phyloP scores from a whole-genome alignment of 2,329 filamentous ascomycete genomes.

The Aplosporella prunicola region DNA sequence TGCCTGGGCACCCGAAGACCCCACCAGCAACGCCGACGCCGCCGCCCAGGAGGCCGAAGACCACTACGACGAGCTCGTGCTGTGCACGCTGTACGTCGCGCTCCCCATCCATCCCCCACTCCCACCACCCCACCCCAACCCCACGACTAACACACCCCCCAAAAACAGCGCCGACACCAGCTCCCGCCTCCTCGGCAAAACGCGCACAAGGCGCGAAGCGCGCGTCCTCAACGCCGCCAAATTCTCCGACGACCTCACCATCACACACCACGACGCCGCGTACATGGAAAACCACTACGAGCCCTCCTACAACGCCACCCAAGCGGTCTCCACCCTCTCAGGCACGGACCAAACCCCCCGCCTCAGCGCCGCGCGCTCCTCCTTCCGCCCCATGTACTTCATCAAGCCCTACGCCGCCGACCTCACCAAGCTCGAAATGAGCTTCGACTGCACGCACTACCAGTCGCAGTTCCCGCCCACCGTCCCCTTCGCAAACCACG shows the following conservation, averaged over 20 bases:
- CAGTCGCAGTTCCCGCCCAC: constrained; percentile 57
- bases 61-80: constrained; percentile 55
- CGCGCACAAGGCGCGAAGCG: constrained; percentile 52
- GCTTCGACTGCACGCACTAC: constrained; percentile 68
- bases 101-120: background rate
- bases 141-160: background rate
- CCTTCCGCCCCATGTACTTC: constrained; percentile 56
- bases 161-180: constrained; percentile 40
- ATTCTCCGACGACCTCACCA: constrained; percentile 61
- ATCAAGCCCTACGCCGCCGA: constrained; percentile 51
- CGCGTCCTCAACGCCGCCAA: constrained; percentile 61
- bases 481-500: constrained; percentile 48
- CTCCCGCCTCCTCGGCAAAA: constrained; percentile 49
- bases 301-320: constrained; percentile 45
- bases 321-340: constrained; percentile 34
- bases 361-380: constrained; percentile 38
- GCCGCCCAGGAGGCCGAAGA: constrained; percentile 36
- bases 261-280: constrained; percentile 55
- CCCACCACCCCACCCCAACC: background rate
- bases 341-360: constrained; percentile 33
- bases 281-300: constrained; percentile 64
- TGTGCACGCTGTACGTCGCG: constrained; percentile 45
- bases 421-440: constrained; percentile 49
- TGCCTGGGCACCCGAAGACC: constrained; percentile 31
- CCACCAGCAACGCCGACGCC: constrained; percentile 30